Percentiles rank a stretch among this genome's conserved stretches.
Conservation (phyloP, 2,329 filamentous ascomycete species). For the Ustilaginoidea virens region DNA sequence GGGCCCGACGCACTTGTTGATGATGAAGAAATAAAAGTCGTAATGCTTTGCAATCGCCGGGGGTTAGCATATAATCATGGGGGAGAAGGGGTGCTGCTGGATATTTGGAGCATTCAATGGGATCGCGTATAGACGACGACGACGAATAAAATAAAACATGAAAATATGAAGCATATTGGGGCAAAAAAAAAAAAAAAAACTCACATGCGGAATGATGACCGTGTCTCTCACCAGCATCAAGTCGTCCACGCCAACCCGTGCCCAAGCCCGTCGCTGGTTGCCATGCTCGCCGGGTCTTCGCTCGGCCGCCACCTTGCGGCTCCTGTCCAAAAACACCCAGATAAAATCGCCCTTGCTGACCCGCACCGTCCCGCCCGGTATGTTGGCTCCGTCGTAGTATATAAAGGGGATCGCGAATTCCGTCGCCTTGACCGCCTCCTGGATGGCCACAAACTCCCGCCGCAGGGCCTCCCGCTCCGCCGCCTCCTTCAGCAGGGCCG, state of each 20-base stretch:
- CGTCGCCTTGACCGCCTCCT: constrained; percentile 75
- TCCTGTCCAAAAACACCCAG: constrained; percentile 87
- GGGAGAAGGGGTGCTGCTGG: too few relatives aligned
- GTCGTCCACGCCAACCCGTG: constrained; percentile 85
- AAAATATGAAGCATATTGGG: too few relatives aligned
- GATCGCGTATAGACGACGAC: too few relatives aligned
- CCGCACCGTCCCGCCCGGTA: constrained; percentile 66
- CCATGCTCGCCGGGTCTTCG: constrained; percentile 55
- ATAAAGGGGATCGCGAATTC: constrained; percentile 90
- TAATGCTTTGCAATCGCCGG: constrained; percentile 51
- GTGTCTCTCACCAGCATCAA: constrained; percentile 83
- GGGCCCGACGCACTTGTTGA: constrained; percentile 70
- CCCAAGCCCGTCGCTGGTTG: constrained; percentile 67
- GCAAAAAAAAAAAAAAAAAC: constrained; percentile 22
- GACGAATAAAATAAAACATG: too few relatives aligned
- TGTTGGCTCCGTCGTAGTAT: constrained; percentile 90
- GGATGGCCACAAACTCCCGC: constrained; percentile 67
- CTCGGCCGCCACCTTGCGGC: constrained; percentile 78
- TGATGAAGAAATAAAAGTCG: constrained; percentile 92
- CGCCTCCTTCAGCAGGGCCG: constrained; percentile 64
- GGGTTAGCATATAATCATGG: too few relatives aligned
- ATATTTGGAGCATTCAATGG: too few relatives aligned
- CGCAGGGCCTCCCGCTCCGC: constrained; percentile 63
- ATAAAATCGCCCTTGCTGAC: constrained; percentile 87
- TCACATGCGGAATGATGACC: constrained; percentile 85